Evolutionary conservation across 1,139 yeast genomes (phyloP).

Genomic region (Nakaseomyces uthaithaninus): DNA sequence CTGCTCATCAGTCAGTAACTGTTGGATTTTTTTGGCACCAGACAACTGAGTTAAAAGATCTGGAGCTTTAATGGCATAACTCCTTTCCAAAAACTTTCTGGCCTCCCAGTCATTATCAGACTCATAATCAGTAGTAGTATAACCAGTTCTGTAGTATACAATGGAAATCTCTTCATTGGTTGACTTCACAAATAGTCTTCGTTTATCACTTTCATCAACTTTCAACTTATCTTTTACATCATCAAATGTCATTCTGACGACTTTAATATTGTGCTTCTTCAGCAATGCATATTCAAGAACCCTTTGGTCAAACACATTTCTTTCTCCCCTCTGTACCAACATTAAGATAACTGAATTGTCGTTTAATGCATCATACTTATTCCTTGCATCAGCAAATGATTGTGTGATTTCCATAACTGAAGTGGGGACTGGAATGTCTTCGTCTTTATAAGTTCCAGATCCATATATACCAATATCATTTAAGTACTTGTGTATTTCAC

Average conservation of each 20-base stretch:
- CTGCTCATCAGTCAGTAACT: slow-evolving; percentile 55
- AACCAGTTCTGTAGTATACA: slow-evolving; percentile 85
- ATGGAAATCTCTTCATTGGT: slow-evolving; percentile 71
- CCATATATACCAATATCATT: slow-evolving; percentile 51
- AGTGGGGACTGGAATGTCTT: slow-evolving; percentile 56
- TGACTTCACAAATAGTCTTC: slow-evolving; percentile 43
- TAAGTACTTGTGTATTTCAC: slow-evolving; percentile 61
- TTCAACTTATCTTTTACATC: slow-evolving; percentile 41
- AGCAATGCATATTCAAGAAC: slow-evolving; percentile 66
- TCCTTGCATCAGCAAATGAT: slow-evolving; percentile 61
- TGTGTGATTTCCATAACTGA: slow-evolving; percentile 54
- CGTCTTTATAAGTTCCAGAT: slow-evolving; percentile 34
- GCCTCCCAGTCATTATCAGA: slow-evolving; percentile 64
- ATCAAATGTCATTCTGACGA: slow-evolving; percentile 60
- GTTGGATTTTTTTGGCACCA: slow-evolving; percentile 91
- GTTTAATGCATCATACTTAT: slow-evolving; percentile 41
- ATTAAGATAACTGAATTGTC: slow-evolving; percentile 49
- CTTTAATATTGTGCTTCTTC: slow-evolving; percentile 46
- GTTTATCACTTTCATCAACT: slow-evolving; percentile 35
- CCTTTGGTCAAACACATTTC: slow-evolving; percentile 88
- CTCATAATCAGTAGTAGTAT: slow-evolving; percentile 69
- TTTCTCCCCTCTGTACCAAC: slow-evolving; percentile 76
- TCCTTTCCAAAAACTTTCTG: slow-evolving; percentile 60
- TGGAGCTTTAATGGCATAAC: slow-evolving; percentile 85
- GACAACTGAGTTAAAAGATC: slow-evolving; percentile 79